Percentiles rank a stretch among this genome's conserved stretches.
Conservation (phyloP, 495 filamentous ascomycete species). For the Aspergillus avenaceus region DNA sequence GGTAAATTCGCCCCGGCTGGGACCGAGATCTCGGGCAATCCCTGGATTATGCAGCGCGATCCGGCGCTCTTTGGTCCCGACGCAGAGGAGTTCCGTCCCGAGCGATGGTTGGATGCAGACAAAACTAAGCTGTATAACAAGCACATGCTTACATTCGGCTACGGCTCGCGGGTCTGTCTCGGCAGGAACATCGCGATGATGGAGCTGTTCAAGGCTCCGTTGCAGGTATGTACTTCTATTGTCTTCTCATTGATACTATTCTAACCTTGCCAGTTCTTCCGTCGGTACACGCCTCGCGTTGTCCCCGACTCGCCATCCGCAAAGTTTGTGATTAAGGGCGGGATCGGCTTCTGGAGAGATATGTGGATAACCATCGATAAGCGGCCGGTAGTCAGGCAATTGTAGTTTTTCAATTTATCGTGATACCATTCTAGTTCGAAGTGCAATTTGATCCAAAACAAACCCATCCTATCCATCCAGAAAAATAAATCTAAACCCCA, state of each 20-base stretch:
- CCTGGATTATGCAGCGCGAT: conserved; percentile 51
- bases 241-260: too few species aligned
- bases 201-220: conserved; percentile 51
- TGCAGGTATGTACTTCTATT: conserved; percentile 48
- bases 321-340: conserved; percentile 42
- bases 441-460: too few species aligned
- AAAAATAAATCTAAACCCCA: too few species aligned
- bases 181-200: conserved; percentile 53
- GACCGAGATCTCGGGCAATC: conserved; percentile 54
- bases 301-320: conserved; percentile 30
- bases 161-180: conserved; percentile 50
- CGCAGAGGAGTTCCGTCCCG: conserved; percentile 31
- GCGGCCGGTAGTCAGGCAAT: conserved; percentile 9
- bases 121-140: conserved; percentile 45
- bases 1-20: conserved; percentile 53
- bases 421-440: background rate
- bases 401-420: background rate
- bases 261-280: conserved; percentile 31
- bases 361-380: conserved; percentile 42
- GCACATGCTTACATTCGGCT: conserved; percentile 51
- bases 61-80: conserved; percentile 48
- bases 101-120: conserved; percentile 41
- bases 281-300: conserved; percentile 28
- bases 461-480: too few species aligned
- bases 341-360: conserved; percentile 45